These are phyloP conservation scores for Kodamaea alishanica DNA, from an alignment of 1,139 yeast species.

Conservation along the genomic window DNA sequence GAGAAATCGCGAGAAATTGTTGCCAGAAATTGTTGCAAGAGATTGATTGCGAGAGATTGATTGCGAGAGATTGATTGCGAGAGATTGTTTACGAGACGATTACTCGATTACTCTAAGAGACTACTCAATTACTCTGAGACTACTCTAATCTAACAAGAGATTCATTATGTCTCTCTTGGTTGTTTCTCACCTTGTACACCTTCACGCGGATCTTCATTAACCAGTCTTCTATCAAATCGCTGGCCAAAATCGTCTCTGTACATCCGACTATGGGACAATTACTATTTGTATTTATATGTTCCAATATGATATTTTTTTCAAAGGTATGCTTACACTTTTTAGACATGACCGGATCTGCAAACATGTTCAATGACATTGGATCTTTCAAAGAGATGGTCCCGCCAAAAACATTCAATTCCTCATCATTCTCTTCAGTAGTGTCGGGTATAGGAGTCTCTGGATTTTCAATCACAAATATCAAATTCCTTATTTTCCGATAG, in stretches of 20 bases:
- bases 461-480: slow-evolving; percentile 28
- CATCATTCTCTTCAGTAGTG: slow-evolving; percentile 29
- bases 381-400: slow-evolving; percentile 63
- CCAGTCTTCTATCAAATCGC: slow-evolving; percentile 39
- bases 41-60: no score
- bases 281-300: slow-evolving; percentile 22
- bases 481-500: slow-evolving; percentile 26
- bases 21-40: no score
- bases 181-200: slow-evolving; percentile 15
- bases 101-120: no score
- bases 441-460: slow-evolving; percentile 43
- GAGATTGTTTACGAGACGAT: no score
- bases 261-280: slow-evolving; percentile 53
- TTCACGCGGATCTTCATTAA: slow-evolving; percentile 50
- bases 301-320: slow-evolving; percentile 45
- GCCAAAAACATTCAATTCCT: slow-evolving; percentile 60
- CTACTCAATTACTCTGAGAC: no score
- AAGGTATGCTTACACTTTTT: slow-evolving; percentile 57
- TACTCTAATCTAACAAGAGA: slow-evolving; percentile 11
- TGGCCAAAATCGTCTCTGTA: slow-evolving; percentile 21
- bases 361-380: slow-evolving; percentile 56
- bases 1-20: neutral
- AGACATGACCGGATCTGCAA: slow-evolving; percentile 52
- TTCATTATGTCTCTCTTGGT: slow-evolving; percentile 1
- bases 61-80: no score